A percentile compares a stretch with the other conserved stretches of the same genome.
Evolutionary conservation across 225 moss, liverwort and hornwort species (phyloP).

Genomic region (Physcomitrellopsis africana): DNA sequence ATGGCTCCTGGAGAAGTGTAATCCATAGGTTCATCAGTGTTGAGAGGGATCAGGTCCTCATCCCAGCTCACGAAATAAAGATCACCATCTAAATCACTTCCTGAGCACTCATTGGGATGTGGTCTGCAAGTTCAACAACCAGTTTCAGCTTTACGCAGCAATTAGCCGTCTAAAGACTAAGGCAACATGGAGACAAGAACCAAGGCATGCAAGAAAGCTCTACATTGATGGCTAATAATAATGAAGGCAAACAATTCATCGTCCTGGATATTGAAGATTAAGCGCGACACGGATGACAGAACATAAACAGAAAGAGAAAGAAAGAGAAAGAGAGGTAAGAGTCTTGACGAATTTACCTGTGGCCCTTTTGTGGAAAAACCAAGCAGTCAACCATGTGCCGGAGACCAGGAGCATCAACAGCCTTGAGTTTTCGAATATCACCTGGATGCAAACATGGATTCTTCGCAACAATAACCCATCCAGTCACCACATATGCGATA

Average conservation of each 20-base stretch:
- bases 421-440: conserved; percentile 76
- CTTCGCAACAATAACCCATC: conserved; percentile 74
- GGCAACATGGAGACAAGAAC: no score
- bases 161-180: not conserved
- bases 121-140: conserved; percentile 56
- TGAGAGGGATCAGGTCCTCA: conserved; percentile 64
- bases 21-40: conserved; percentile 78
- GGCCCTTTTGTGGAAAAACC: conserved; percentile 86
- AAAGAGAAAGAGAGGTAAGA: not conserved
- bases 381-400: conserved; percentile 92
- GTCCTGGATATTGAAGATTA: conserved; percentile 3
- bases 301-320: not conserved
- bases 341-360: conserved; percentile 47
- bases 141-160: conserved; percentile 8
- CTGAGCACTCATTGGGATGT: conserved; percentile 94
- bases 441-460: conserved; percentile 97
- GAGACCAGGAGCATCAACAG: conserved; percentile 69
- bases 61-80: conserved; percentile 89
- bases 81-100: conserved; percentile 98
- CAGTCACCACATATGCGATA: conserved; percentile 60
- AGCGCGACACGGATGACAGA: not conserved
- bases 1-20: conserved; percentile 62
- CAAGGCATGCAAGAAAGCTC: not conserved
- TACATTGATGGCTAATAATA: not conserved
- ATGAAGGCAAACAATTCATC: not conserved